Evolutionary conservation across 2,329 filamentous ascomycete genomes (phyloP), one percentile per base, ranked within the genome.

Genomic region (Trichophyton mentagrophytes): DNA sequence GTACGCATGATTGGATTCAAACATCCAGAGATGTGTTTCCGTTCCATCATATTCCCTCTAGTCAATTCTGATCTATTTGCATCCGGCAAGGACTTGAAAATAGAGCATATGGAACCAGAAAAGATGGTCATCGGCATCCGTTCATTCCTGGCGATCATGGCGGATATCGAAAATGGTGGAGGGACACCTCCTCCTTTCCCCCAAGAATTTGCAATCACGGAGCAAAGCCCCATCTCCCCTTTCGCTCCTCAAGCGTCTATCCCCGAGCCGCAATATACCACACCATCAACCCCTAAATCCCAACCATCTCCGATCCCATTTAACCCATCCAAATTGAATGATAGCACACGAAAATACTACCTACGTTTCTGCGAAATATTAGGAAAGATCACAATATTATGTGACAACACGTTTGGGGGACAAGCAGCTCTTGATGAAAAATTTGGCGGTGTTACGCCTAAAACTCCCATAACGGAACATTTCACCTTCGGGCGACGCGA

Each of bases 91-190:
- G 89, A 96, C 51, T 76, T 93, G 47, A 90, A 85, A 69, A 88
- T 96, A 30, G 93, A 97, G 69, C 89, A 95, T 69, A 81, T 99
- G 64, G 93, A 99, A 64, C 93, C 95, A 0, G 95, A 99, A 70
- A 87, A 89, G 67, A 95, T 96, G 76, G 92, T 97, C n/a, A 88
- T 99, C 66, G 93, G 91, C 2, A 99, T 99, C 64, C 84, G 90
- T 64, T 89, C 93, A 2, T 99, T 97, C 70, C 79, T 99, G 30
- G 89, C 88, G 36, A 90, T 97, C 66, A 92, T 99, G 84, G 83
- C 88, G 0, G 93, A 99, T 71, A 78, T 97, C 27, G 93, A 99
- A 72, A 92, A 87, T 64, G 86, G 87, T 27, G 87, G 91, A 57
- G 81, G 85, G 64, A 82, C 86, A 11, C 82, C 82, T 25, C 93